Base-by-base conservation (phyloP, 441 rosid genomes). In the Mallotus repandus region DNA sequence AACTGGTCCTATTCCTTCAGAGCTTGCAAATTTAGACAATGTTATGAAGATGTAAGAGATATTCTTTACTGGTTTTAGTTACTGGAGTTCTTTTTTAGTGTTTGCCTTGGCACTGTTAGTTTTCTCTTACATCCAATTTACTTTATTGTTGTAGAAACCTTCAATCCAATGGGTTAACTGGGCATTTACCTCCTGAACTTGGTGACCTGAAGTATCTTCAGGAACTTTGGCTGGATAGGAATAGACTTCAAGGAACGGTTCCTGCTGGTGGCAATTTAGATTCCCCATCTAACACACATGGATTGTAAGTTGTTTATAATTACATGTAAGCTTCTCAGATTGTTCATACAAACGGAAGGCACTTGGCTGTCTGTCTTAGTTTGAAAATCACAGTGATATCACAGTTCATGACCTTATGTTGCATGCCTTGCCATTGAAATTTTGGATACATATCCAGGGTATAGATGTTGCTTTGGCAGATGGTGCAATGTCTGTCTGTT, bases 101-200 rank as follows among this genome's bases (percentile, higher is more conserved):
- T 19, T 35, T 52, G 38, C 75, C 45, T 41, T 38, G 14, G 71
- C 43, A 67, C 46, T 68, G 57, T 48, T 2, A 60, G 19, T 49
- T 60, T 67, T 65, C n/a, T 54, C 74, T 77, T 74, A 66, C 55
- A 46, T 43, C 72, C 29, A 64, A 68, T 57, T 71, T 72, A 73
- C 72, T 70, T 46, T 58, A 66, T 54, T 62, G 57, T 71, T 83
- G 76, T 86, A 94, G 98, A 84, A 92, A 94, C 80, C 91, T 94
- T 67, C 90, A 90, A 87, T 87, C 92, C 59, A 94, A 94, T 81
- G 97, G 98, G 49, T 88, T 94, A 74, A 87, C 91, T 4, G 98
- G 97, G 53, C 84, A 54, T 71, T 73, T 94, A 73, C 97, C 97
- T 67, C 72, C 88, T 50, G 92, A 91, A 86, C 81, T 94, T 19